Percentiles rank a stretch among this genome's conserved stretches.
Evolutionary conservation across 1,284 basidiomycete genomes (phyloP).

Genomic region (Cryptococcus sp.): DNA sequence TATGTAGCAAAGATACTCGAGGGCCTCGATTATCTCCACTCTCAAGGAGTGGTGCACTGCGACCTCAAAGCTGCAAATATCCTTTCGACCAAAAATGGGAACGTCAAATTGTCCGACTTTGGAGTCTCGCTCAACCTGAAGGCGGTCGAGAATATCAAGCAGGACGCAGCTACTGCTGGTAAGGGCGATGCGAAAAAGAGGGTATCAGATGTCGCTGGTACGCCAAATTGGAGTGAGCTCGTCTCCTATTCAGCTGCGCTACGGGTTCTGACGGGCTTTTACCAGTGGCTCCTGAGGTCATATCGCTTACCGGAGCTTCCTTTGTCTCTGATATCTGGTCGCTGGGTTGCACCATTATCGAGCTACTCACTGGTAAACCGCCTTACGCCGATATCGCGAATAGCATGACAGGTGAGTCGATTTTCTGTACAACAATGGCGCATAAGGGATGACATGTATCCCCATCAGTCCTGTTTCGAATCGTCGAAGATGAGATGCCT

Average conservation of each 20-base stretch:
- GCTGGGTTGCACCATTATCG: conserved; percentile 87
- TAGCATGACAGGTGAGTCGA: conserved; percentile 71
- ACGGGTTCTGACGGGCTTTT: neutral
- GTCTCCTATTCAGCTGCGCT: neutral
- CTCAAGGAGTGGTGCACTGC: conserved; percentile 63
- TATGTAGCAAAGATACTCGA: conserved; percentile 94
- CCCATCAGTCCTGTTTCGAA: conserved; percentile 81
- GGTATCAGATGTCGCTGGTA: conserved; percentile 68
- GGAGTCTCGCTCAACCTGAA: conserved; percentile 58
- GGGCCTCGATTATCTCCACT: conserved; percentile 84
- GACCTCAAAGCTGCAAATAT: conserved; percentile 62
- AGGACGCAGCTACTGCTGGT: conserved; percentile 56
- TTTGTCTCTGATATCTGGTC: conserved; percentile 71
- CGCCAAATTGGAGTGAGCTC: conserved; percentile 83
- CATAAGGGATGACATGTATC: neutral
- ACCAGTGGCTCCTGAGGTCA: conserved; percentile 85
- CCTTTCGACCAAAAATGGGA: conserved; percentile 59
- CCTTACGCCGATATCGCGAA: conserved; percentile 85
- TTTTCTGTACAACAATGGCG: conserved; percentile 29
- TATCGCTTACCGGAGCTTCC: conserved; percentile 66
- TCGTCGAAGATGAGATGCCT: conserved; percentile 87
- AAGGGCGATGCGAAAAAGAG: conserved; percentile 29
- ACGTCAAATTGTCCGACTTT: conserved; percentile 60
- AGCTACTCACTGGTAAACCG: conserved; percentile 85
- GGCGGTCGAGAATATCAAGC: conserved; percentile 71